Conservation (phyloP, 768 basidiomycete genomes). For the Trametopsis cervina region DNA sequence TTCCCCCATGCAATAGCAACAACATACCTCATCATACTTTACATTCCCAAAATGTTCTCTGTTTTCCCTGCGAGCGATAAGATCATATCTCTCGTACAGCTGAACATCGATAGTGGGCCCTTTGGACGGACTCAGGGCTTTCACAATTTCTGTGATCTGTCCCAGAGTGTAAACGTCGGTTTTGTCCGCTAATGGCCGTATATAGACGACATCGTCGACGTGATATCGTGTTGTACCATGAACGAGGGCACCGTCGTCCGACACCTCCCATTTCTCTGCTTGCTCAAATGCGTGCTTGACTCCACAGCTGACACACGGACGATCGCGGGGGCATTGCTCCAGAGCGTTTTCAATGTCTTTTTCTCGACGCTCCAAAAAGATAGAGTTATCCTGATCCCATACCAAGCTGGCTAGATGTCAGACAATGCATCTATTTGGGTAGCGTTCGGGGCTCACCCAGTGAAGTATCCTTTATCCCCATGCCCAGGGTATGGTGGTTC, state of each 20-base stretch:
- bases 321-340: slow-evolving; percentile 23
- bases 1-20: too few relatives aligned
- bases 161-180: slow-evolving; percentile 40
- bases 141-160: slow-evolving; percentile 40
- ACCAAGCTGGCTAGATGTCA: slow-evolving; percentile 31
- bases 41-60: neutral
- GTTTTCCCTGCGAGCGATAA: slow-evolving; percentile 22
- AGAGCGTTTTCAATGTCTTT: slow-evolving; percentile 25
- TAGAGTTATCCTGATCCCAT: slow-evolving; percentile 41
- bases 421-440: neutral
- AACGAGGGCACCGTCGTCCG: slow-evolving; percentile 29
- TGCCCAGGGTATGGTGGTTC: slow-evolving; percentile 36
- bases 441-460: slow-evolving; percentile 34
- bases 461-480: slow-evolving; percentile 46
- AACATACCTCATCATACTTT: slow-evolving; percentile 6
- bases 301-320: slow-evolving; percentile 47
- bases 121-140: slow-evolving; percentile 12
- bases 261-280: slow-evolving; percentile 19
- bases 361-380: slow-evolving; percentile 40
- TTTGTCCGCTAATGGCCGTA: slow-evolving; percentile 24
- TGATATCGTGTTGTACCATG: slow-evolving; percentile 46
- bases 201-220: slow-evolving; percentile 53
- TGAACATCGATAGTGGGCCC: slow-evolving; percentile 30
- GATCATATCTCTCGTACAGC: slow-evolving; percentile 41
- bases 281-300: slow-evolving; percentile 24